A percentile compares a stretch with the other conserved stretches of the same genome.
Conservation (phyloP, 202 grass and related monocot species). For the Cymbopogon flexuosus region DNA sequence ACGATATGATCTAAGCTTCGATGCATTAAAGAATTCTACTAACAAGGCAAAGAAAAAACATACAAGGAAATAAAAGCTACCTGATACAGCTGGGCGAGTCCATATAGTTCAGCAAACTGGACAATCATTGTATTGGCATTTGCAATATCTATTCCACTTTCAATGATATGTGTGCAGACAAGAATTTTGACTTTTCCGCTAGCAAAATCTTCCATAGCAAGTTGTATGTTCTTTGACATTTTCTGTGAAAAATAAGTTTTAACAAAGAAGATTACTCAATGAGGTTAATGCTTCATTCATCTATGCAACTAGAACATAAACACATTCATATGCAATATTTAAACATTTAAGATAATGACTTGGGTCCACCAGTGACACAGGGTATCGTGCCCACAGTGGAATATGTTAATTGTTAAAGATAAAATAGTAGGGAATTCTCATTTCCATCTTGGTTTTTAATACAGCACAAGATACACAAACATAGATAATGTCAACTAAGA, state of each 20-base stretch:
- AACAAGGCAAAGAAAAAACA: slow-evolving; percentile 4
- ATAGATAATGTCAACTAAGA: not conserved
- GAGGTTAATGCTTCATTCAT: not conserved
- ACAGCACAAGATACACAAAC: slow-evolving; percentile 8
- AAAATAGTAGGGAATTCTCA: not conserved
- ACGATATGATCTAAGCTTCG: not conserved
- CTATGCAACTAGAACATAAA: slow-evolving; percentile 36
- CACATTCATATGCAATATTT: not conserved
- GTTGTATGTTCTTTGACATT: slow-evolving; percentile 65
- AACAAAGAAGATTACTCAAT: slow-evolving; percentile 25
- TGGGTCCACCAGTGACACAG: not conserved
- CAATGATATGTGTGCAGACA: slow-evolving; percentile 92
- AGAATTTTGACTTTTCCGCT: slow-evolving; percentile 74
- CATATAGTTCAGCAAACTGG: slow-evolving; percentile 83
- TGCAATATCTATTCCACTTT: slow-evolving; percentile 91
- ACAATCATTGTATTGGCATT: slow-evolving; percentile 93
- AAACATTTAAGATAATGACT: slow-evolving; percentile 10
- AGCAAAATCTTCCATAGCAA: slow-evolving; percentile 76
- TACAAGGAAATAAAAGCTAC: slow-evolving; percentile 47
- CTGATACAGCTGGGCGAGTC: slow-evolving; percentile 90
- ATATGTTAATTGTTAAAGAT: not conserved
- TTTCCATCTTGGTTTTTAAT: slow-evolving; percentile 13
- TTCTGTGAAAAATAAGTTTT: slow-evolving; percentile 44
- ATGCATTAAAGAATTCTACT: not conserved
- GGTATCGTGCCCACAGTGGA: not conserved